Base-by-base conservation (phyloP, 495 filamentous ascomycete species). In the Antarctomyces pellizariae region DNA sequence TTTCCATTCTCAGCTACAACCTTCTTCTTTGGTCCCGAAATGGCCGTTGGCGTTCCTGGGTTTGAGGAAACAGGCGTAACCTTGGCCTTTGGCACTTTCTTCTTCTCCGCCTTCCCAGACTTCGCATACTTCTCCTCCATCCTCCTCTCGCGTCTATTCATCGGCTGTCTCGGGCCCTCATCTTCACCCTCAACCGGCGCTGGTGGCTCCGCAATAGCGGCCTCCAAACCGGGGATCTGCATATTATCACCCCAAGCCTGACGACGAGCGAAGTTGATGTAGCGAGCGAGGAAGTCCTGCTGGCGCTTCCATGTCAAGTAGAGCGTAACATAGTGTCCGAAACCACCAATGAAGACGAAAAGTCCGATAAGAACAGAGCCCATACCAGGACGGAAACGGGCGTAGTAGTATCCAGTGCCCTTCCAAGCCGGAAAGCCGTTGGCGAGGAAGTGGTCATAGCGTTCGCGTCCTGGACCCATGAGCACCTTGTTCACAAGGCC, bases 361-460 rank as follows among this genome's bases (percentile, higher is more conserved):
- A 90, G 53, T 19, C 84, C 80, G 7, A 68, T 27, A 27, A 95
- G 47, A 24, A 93, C 86, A 6, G 71, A 71, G 11, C 75, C 79
- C 6, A 93, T 53, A 7, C 86, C 86, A 1, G 86, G 86, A 15
- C 86, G 65, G 59, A 79, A 92, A 4, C 86, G 72, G 29, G 59
- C 71, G 53, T 95, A 99, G 59, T 93, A 95, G 58, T 95, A 99
- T 28, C 83, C 89, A 10, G 86, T 93, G 18, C 89, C 86, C 47
- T 75, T 77, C 86, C 89, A 97, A 25, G 63, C 68, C 7, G 86
- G 86, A 50, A 99, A 99, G 12, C 86, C 86, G 50, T 93, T 78
- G 40, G 56, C 60, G 29, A 99, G 54, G 55, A 99, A 99, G 47
- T 92, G 68, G 47, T 99, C 83, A 47, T 99, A 99, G 28, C 89